Conservation (phyloP, 352 stramenopile species). For the Globisporangium iwayamae region DNA sequence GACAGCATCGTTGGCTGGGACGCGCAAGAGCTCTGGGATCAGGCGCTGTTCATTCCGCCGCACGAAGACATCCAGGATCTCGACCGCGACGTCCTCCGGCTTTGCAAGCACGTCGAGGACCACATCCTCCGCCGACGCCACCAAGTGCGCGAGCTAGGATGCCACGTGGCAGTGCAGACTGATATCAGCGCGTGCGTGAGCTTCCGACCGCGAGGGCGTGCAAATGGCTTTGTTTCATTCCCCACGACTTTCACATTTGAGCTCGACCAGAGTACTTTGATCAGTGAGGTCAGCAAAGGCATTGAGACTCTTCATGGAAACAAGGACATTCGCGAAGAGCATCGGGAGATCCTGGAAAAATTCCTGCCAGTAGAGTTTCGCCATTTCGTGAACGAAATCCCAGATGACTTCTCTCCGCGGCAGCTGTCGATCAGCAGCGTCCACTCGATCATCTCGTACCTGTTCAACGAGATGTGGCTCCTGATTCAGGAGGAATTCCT, state of each 20-base stretch:
- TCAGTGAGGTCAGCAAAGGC: not conserved
- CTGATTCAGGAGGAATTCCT: conserved; percentile 36
- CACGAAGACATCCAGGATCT: conserved; percentile 50
- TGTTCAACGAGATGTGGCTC: conserved; percentile 45
- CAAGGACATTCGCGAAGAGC: conserved; percentile 13
- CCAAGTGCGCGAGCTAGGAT: not conserved
- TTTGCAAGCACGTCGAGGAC: conserved; percentile 34
- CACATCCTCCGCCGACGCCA: conserved; percentile 19
- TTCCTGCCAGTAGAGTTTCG: conserved; percentile 33
- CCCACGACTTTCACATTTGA: conserved; percentile 12
- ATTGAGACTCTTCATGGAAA: not conserved
- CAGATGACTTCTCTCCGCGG: conserved; percentile 31
- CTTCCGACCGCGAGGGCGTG: conserved; percentile 12
- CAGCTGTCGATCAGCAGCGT: conserved; percentile 35
- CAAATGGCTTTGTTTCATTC: conserved; percentile 19
- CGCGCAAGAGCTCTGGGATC: conserved; percentile 46
- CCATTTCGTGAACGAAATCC: conserved; percentile 24
- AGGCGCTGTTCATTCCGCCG: conserved; percentile 55
- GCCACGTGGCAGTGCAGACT: conserved; percentile 24
- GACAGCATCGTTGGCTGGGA: conserved; percentile 49
- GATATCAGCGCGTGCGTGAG: conserved; percentile 29
- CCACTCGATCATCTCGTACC: conserved; percentile 40
- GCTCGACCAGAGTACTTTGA: not conserved
- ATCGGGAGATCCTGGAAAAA: conserved; percentile 28
- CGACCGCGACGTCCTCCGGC: conserved; percentile 29